Evolutionary conservation across 2,329 filamentous ascomycete species (phyloP).

Genomic region (Colletotrichum aenigma): DNA sequence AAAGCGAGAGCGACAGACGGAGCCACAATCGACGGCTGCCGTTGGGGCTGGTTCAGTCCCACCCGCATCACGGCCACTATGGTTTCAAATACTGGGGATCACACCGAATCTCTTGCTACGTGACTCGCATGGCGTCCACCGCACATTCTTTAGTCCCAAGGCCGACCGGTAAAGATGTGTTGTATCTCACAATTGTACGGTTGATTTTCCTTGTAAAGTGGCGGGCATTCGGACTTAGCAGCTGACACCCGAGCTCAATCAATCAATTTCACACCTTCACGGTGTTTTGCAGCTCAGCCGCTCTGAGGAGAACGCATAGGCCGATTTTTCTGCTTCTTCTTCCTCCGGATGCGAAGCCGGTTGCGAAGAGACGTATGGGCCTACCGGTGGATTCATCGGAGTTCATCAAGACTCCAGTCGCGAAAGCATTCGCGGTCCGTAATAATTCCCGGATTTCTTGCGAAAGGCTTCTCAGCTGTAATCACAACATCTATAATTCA

Average conservation of each 20-base stretch:
- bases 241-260: neutral
- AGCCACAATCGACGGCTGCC: neutral
- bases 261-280: neutral
- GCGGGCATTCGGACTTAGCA: neutral
- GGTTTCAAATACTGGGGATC: conserved; percentile 9
- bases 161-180: neutral
- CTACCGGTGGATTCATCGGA: neutral
- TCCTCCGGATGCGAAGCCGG: neutral
- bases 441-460: neutral
- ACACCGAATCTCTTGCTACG: conserved; percentile 21
- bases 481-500: neutral
- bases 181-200: neutral
- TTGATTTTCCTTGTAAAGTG: neutral
- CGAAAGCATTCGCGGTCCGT: neutral
- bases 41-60: neutral
- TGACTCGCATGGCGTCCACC: neutral
- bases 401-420: neutral
- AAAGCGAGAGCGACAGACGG: neutral
- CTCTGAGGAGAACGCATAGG: neutral
- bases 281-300: neutral
- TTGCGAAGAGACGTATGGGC: neutral
- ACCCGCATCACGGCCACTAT: neutral
- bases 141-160: neutral
- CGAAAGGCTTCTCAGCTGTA: neutral
- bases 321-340: neutral